Evolutionary conservation across 352 stramenopile genomes (phyloP), one percentile per base, ranked within the genome.

Genomic region (Aphanomyces stellatus): DNA sequence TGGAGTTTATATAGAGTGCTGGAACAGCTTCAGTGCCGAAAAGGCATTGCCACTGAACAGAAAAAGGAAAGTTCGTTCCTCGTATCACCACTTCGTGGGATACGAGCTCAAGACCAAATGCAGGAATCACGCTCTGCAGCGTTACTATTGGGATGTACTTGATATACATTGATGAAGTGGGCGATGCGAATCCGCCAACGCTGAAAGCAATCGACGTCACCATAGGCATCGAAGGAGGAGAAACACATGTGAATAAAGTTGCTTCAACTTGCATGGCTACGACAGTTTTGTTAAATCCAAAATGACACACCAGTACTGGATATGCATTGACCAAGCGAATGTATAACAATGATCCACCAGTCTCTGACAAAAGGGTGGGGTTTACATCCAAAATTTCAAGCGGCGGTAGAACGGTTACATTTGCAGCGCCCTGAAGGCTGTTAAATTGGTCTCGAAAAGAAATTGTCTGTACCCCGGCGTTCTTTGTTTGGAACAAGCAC

Each of bases 31-130:
- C 17, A 0, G 11, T 25, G 13, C 41, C 60, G 24, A 67, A 67
- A 22, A 35, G 41, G 28, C 60, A 67, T 17, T 57, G n/a, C 30
- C 19, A 31, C 11, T 46, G 11, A 22, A 15, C 31, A 19, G n/a
- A 22, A 8, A 6, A 2, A 4, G 17, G 19, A 37, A 67, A 67
- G 33, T 67, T 67, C 24, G 60, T 59, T 31, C 60, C 60, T 22
- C 43, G 60, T n/a, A 67, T 37, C 10, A 67, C 15, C 2, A 67
- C 46, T 35, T 56, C 49, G 33, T 33, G 24, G 8, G 19, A 59
- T n/a, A 22, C 8, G 24, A 27, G 13, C 30, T 34, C 30, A 4
- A 35, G n/a, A 43, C 60, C 60, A 17, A 57, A 25, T 13, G 37
- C 0, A n/a, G 60, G 60, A 15, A 11, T 57, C 22, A 67, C 27